Percentiles rank a stretch among this genome's conserved stretches.
These are phyloP conservation scores for Metarhizium humberi DNA, from an alignment of 2,329 filamentous ascomycete species.

Conservation along the genomic window DNA sequence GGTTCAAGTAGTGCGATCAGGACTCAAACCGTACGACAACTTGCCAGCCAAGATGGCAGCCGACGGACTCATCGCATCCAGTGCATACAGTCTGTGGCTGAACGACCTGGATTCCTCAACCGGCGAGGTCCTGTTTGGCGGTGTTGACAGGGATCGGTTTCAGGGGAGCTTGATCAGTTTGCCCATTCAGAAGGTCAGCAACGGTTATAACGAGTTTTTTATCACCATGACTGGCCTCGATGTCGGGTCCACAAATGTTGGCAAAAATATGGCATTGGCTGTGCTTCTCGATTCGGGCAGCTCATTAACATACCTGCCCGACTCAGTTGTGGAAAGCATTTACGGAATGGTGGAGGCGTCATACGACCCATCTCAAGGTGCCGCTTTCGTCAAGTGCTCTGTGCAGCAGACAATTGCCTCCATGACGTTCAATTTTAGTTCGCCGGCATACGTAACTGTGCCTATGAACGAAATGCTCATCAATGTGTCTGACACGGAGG, in stretches of 20 bases:
- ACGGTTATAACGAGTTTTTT: constrained; percentile 52
- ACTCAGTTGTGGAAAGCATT: constrained; percentile 42
- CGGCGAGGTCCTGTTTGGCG: constrained; percentile 66
- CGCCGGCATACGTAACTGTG: constrained; percentile 41
- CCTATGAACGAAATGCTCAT: constrained; percentile 51
- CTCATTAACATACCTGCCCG: constrained; percentile 57
- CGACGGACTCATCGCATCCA: constrained; percentile 51
- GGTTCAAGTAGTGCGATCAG: constrained; percentile 54
- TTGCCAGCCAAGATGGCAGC: constrained; percentile 56
- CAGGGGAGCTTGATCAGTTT: constrained; percentile 54
- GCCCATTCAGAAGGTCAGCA: constrained; percentile 49
- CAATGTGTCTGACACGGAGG: constrained; percentile 35
- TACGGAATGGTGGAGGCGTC: constrained; percentile 49
- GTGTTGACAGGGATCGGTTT: constrained; percentile 60
- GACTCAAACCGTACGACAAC: constrained; percentile 52
- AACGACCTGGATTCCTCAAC: constrained; percentile 59
- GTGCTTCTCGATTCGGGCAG: constrained; percentile 66
- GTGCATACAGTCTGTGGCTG: constrained; percentile 66
- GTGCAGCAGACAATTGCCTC: constrained; percentile 29
- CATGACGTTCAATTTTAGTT: constrained; percentile 45
- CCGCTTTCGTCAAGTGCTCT: constrained; percentile 54
- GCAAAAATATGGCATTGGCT: constrained; percentile 42
- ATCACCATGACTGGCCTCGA: constrained; percentile 56
- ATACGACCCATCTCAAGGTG: constrained; percentile 42
- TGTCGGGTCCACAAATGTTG: constrained; percentile 32